Percentiles rank a stretch among this genome's conserved stretches.
These are phyloP conservation scores for Chimonanthus salicifolius DNA, from an alignment of 164 flowering plant species.

Conservation along the genomic window DNA sequence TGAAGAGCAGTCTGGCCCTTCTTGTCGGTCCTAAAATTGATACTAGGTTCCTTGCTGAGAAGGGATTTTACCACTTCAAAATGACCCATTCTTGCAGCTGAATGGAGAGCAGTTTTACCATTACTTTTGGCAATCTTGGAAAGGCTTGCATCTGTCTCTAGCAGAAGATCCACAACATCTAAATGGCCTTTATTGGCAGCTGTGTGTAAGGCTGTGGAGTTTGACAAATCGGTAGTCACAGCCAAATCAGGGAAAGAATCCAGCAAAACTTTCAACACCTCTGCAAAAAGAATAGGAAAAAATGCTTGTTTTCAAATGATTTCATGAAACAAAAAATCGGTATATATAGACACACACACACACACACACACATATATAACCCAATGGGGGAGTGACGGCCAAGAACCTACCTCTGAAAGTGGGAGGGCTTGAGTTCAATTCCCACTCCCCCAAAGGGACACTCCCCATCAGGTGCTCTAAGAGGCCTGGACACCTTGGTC, in stretches of 20 bases:
- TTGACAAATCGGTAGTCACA: conserved; percentile 75
- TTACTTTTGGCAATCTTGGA: conserved; percentile 83
- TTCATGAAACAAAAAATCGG: background rate
- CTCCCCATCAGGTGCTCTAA: too few species aligned
- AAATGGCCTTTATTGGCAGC: conserved; percentile 87
- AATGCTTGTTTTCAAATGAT: background rate
- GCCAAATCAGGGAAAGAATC: conserved; percentile 56
- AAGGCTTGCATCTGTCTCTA: conserved; percentile 69
- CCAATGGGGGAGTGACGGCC: too few species aligned
- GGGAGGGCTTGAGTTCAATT: too few species aligned
- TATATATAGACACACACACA: too few species aligned
- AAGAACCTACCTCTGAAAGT: too few species aligned
- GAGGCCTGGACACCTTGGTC: too few species aligned
- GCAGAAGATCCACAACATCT: conserved; percentile 72
- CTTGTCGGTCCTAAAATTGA: conserved; percentile 65
- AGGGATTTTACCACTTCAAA: conserved; percentile 75
- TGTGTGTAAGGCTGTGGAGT: conserved; percentile 88
- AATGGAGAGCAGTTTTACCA: conserved; percentile 83
- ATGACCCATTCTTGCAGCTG: conserved; percentile 93
- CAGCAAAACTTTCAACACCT: conserved; percentile 72
- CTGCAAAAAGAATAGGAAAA: conserved; percentile 35
- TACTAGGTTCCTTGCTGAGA: conserved; percentile 58
- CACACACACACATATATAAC: too few species aligned
- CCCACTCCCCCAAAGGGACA: too few species aligned
- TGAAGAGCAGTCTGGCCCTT: conserved; percentile 94